These are phyloP conservation scores for Penicillium capsulatum DNA, from an alignment of 2,329 filamentous ascomycete species.

Conservation along the genomic window DNA sequence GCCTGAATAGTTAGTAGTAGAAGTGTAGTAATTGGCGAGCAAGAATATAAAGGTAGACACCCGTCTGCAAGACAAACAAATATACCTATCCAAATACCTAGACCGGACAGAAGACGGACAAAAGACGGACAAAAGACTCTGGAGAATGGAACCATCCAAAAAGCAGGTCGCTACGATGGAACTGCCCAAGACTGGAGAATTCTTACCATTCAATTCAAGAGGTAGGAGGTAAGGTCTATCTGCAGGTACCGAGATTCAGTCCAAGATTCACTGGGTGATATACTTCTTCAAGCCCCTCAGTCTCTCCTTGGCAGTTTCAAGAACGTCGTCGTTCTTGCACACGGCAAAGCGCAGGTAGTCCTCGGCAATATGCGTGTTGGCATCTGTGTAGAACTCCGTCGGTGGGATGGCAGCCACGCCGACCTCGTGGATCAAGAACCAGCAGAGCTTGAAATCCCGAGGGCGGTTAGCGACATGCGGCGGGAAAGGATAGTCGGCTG, in stretches of 20 bases:
- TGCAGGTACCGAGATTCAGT: background rate
- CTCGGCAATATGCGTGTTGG: slow-evolving; percentile 78
- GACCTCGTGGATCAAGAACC: slow-evolving; percentile 96
- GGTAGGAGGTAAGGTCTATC: too few relatives aligned
- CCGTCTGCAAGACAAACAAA: too few relatives aligned
- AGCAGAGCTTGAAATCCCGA: slow-evolving; percentile 88
- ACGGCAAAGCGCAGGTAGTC: slow-evolving; percentile 94
- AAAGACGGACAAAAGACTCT: too few relatives aligned
- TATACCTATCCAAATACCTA: too few relatives aligned
- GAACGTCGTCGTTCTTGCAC: slow-evolving; percentile 85
- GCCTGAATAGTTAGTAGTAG: too few relatives aligned
- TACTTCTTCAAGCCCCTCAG: slow-evolving; percentile 70
- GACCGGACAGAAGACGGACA: too few relatives aligned
- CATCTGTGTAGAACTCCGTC: slow-evolving; percentile 91
- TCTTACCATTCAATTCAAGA: too few relatives aligned
- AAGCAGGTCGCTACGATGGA: too few relatives aligned
- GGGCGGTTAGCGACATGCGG: slow-evolving; percentile 79
- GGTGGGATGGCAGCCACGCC: slow-evolving; percentile 95
- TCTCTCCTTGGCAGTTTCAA: slow-evolving; percentile 73
- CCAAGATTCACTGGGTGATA: slow-evolving; percentile 42
- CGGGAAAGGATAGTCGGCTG: slow-evolving; percentile 81
- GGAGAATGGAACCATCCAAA: too few relatives aligned
- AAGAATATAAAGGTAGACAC: too few relatives aligned
- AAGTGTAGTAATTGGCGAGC: too few relatives aligned
- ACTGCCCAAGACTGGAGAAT: too few relatives aligned